Evolutionary conservation across 441 rosid species (phyloP).

Genomic region (Populus hybrid): DNA sequence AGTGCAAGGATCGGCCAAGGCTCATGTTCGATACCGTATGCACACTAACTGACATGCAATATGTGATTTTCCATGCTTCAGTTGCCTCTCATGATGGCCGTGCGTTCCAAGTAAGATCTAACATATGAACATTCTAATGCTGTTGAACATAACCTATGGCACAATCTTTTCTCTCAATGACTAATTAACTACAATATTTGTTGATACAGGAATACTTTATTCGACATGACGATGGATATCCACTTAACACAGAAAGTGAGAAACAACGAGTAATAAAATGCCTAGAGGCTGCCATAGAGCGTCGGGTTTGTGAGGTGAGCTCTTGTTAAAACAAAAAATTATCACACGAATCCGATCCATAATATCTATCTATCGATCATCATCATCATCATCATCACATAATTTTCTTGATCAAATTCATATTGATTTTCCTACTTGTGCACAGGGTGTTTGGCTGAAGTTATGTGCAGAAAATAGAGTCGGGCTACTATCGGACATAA

Average conservation of each 20-base stretch:
- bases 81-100: conserved; percentile 39
- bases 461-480: conserved; percentile 39
- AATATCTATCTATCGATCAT: background rate
- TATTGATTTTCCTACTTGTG: background rate
- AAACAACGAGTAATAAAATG: conserved; percentile 46
- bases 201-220: conserved; percentile 49
- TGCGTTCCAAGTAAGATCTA: conserved; percentile 54
- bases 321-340: background rate
- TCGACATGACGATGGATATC: conserved; percentile 42
- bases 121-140: background rate
- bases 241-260: conserved; percentile 35
- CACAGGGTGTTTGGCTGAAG: conserved; percentile 41
- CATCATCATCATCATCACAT: background rate
- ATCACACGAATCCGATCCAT: background rate
- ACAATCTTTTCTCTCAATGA: background rate
- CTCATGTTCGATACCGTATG: conserved; percentile 79
- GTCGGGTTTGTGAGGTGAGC: conserved; percentile 51
- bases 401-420: background rate
- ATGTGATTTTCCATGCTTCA: conserved; percentile 73
- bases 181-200: background rate
- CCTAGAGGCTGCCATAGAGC: conserved; percentile 51
- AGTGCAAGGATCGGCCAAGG: conserved; percentile 57
- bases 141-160: background rate
- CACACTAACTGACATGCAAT: conserved; percentile 70
- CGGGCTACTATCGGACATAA: conserved; percentile 46